phyloP scores from a whole-genome alignment of 2,329 filamentous ascomycete species.

The Apiospora marii region DNA sequence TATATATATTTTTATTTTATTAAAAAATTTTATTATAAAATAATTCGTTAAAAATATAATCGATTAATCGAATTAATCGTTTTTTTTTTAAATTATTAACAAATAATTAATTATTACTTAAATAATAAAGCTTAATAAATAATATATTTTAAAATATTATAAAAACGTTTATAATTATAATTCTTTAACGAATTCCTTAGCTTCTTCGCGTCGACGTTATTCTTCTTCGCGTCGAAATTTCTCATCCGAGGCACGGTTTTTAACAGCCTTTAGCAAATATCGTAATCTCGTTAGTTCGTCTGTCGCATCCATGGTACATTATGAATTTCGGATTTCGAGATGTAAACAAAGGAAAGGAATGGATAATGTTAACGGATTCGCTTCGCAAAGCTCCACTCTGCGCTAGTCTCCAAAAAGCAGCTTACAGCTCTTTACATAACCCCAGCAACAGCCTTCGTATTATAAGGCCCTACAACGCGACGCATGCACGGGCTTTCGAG shows the following conservation, averaged over 20 bases:
- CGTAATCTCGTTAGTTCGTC: background rate
- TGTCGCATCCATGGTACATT: constrained; percentile 1
- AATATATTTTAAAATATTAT: constrained; percentile 44
- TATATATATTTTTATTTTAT: constrained; percentile 42
- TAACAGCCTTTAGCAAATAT: background rate
- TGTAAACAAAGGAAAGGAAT: constrained; percentile 10
- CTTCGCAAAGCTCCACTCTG: background rate
- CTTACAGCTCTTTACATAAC: background rate
- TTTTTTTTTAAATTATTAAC: constrained; percentile 44
- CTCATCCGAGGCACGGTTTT: background rate
- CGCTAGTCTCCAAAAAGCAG: background rate
- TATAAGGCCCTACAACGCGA: background rate
- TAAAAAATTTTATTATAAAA: constrained; percentile 45
- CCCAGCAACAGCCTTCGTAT: background rate
- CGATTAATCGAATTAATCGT: constrained; percentile 44
- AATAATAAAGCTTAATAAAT: constrained; percentile 42
- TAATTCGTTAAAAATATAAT: constrained; percentile 45
- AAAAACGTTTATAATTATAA: constrained; percentile 36
- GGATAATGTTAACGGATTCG: background rate
- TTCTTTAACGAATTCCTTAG: constrained; percentile 29
- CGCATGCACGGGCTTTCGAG: constrained; percentile 9
- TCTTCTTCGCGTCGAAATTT: constrained; percentile 30
- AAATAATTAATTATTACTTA: constrained; percentile 42
- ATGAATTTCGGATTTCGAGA: background rate
- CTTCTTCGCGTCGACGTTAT: constrained; percentile 37